Evolutionary conservation across 2,329 filamentous ascomycete genomes (phyloP).

Genomic region (Phaeosphaeria sp.): DNA sequence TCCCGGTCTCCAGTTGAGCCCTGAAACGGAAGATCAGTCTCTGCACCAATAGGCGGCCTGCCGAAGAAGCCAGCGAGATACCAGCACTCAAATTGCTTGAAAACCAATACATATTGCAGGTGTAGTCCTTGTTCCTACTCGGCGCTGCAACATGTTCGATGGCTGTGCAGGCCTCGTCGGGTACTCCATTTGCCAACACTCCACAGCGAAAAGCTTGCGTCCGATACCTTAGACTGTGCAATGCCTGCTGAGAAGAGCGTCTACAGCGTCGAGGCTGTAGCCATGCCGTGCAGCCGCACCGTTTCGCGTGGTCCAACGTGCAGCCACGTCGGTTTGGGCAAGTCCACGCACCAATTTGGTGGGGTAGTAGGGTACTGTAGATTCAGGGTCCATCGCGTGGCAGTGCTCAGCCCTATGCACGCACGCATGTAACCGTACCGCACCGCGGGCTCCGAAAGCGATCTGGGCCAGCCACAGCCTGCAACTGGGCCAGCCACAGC

Average conservation of each 20-base stretch:
- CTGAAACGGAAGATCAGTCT: slow-evolving; percentile 17
- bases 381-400: slow-evolving; percentile 25
- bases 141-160: slow-evolving; percentile 4
- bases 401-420: slow-evolving; percentile 28
- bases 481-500: slow-evolving; percentile 8
- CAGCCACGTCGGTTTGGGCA: slow-evolving; percentile 2
- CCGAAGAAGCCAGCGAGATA: slow-evolving; percentile 5
- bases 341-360: slow-evolving; percentile 9
- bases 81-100: not conserved
- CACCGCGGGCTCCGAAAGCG: slow-evolving; percentile 20
- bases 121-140: slow-evolving; percentile 4
- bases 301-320: slow-evolving; percentile 8
- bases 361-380: too few relatives aligned
- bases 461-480: slow-evolving; percentile 10
- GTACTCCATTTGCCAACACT: slow-evolving; percentile 1
- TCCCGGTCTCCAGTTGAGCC: slow-evolving; percentile 2
- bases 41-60: slow-evolving; percentile 12
- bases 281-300: slow-evolving; percentile 1
- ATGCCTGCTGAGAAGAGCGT: slow-evolving; percentile 10
- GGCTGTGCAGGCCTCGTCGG: slow-evolving; percentile 1
- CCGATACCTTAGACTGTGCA: slow-evolving; percentile 4
- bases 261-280: slow-evolving; percentile 12
- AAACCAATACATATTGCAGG: slow-evolving; percentile 13
- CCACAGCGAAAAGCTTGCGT: slow-evolving; percentile 19
- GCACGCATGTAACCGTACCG: slow-evolving; percentile 10